A percentile compares a stretch with the other conserved stretches of the same genome.
Evolutionary conservation across 2,329 filamentous ascomycete genomes (phyloP).

Genomic region (Fusarium tanahbumbuense): DNA sequence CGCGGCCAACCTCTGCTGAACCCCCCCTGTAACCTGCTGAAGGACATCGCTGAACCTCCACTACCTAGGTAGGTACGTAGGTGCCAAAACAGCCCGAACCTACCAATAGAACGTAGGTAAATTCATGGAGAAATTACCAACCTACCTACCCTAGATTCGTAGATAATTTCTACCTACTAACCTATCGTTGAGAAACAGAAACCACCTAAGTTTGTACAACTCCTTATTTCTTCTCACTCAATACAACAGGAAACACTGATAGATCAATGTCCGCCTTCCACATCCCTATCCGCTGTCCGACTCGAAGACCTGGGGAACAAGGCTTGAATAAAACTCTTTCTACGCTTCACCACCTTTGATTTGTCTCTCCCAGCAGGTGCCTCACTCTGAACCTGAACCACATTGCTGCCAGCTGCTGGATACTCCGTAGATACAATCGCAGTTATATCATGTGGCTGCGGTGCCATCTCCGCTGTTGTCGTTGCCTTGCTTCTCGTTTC

Average conservation of each 20-base stretch:
- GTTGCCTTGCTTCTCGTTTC: constrained; percentile 7
- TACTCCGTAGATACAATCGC: not conserved
- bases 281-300: constrained; percentile 2
- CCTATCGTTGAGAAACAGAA: not conserved
- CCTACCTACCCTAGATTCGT: not conserved
- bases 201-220: not conserved
- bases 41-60: not conserved
- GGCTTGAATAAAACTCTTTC: constrained; percentile 61
- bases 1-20: not conserved
- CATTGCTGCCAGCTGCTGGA: not conserved
- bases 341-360: constrained; percentile 48
- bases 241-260: not conserved
- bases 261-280: not conserved
- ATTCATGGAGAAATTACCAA: no score
- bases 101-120: no score
- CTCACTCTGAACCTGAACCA: not conserved
- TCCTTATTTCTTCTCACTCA: not conserved
- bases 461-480: not conserved
- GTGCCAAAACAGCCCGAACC: no score
- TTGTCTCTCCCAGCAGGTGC: not conserved
- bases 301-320: constrained; percentile 50
- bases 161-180: not conserved
- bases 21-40: not conserved
- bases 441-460: not conserved
- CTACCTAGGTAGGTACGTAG: not conserved